phyloP scores from a whole-genome alignment of 345 rosid species.

The Erodium maritimum region DNA sequence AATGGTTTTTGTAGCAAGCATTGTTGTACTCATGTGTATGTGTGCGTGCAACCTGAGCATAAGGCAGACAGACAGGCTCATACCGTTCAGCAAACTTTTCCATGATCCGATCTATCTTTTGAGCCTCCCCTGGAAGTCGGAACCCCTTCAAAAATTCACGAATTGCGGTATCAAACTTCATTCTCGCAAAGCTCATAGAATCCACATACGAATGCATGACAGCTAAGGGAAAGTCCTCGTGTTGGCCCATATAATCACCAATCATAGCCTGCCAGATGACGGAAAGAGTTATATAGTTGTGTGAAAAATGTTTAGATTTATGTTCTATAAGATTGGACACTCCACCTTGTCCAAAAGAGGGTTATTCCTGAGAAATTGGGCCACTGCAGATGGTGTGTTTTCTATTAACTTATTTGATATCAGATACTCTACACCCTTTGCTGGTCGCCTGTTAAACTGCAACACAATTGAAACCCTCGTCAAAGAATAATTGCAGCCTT shows the following conservation, averaged over 20 bases:
- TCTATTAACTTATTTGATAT: slow-evolving; percentile 75
- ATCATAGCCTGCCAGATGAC: slow-evolving; percentile 65
- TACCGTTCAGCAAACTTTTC: slow-evolving; percentile 99
- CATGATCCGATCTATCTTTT: slow-evolving; percentile 97
- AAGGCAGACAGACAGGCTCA: background rate
- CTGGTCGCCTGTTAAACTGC: slow-evolving; percentile 89
- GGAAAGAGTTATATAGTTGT: slow-evolving; percentile 18
- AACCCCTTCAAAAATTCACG: slow-evolving; percentile 92
- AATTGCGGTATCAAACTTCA: slow-evolving; percentile 81
- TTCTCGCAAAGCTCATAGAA: slow-evolving; percentile 70
- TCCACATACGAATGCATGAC: slow-evolving; percentile 98
- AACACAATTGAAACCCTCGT: slow-evolving; percentile 13
- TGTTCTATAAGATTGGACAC: slow-evolving; percentile 2
- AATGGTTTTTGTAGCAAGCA: background rate
- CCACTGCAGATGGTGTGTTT: slow-evolving; percentile 64
- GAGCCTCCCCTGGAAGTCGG: slow-evolving; percentile 98
- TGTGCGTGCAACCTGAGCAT: too few species aligned
- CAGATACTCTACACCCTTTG: slow-evolving; percentile 65
- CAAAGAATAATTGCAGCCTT: background rate
- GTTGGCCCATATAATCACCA: slow-evolving; percentile 95
- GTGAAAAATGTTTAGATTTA: slow-evolving; percentile 6
- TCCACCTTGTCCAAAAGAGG: slow-evolving; percentile 71
- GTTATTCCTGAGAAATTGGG: slow-evolving; percentile 73
- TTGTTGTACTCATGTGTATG: background rate
- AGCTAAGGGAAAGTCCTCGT: slow-evolving; percentile 93